Base-by-base conservation (phyloP, 2,329 filamentous ascomycete species). In the Verticillium longisporum region DNA sequence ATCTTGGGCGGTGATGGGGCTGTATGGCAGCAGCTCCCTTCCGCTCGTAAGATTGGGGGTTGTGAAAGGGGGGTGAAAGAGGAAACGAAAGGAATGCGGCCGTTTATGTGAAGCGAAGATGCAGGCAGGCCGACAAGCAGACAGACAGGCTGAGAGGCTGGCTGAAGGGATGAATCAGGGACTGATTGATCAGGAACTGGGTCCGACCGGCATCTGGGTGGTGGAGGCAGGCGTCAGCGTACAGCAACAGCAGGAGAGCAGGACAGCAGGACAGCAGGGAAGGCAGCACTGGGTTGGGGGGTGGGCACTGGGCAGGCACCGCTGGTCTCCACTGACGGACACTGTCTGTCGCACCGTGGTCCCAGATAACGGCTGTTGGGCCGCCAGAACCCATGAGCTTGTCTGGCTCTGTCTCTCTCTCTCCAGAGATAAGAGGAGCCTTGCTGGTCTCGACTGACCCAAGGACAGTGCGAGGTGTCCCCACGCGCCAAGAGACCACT, bases 1-100 rank as follows among this genome's bases (percentile, higher is more conserved):
- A 97, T 97, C 78, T 86, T 97, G 92, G 83, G 84, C 81, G 82
- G 80, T 77, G 74, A 76, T 83, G 82, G 87, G 88, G 90, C 91
- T 93, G 89, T 83, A 77, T 76, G 77, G 83, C 84, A 87, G 87
- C 88, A 90, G 88, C 88, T 83, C 88, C 84, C 78, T 75, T 81
- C 83, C 78, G 81, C 41, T 6, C 81, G 77, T 69, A 71, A 69
- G 72, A 69, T 64, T 61, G 64, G 58, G 62, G 26, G 26, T 61
- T 64, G 59, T 61, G 68, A 61, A 66, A 38, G 64, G 62, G 62
- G 65, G 71, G 26, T 26, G 26, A 3, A 26, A 26, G 26, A 26
- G 26, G 26, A 26, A 26, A 67, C 69, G 68, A 66, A 68, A 68
- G 68, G 72, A 70, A 69, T 70, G 69, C 72, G 71, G 69, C 67